Conservation (phyloP, 208 protist genomes). For the Leishmania guyanensis region DNA sequence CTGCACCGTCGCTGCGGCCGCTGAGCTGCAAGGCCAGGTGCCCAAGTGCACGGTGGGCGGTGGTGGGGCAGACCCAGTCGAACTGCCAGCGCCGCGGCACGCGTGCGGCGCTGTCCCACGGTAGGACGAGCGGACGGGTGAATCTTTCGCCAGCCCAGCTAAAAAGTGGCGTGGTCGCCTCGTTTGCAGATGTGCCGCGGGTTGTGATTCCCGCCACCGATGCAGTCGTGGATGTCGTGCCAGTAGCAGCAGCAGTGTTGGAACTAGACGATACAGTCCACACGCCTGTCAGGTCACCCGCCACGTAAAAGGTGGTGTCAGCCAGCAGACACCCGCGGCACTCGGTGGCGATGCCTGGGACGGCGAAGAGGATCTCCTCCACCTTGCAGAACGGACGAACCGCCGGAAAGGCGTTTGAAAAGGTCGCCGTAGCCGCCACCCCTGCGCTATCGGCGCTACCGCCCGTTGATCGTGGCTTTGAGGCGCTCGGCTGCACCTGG, state of each 20-base stretch:
- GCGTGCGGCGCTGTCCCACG: constrained; percentile 40
- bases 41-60: constrained; percentile 44
- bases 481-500: constrained; percentile 4
- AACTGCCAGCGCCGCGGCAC: constrained; percentile 62
- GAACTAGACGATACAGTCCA: constrained; percentile 41
- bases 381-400: constrained; percentile 78
- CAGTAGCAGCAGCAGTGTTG: background rate
- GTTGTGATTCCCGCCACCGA: background rate
- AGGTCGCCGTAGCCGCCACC: background rate
- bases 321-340: constrained; percentile 87
- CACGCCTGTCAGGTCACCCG: constrained; percentile 69
- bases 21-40: constrained; percentile 5
- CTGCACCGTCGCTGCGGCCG: constrained; percentile 7
- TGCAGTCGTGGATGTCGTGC: background rate
- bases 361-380: constrained; percentile 89
- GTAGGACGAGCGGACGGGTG: constrained; percentile 51
- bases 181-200: background rate
- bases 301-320: constrained; percentile 86
- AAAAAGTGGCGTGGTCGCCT: background rate
- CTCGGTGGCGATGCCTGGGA: constrained; percentile 84
- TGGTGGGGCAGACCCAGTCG: constrained; percentile 64
- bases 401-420: constrained; percentile 33
- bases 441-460: background rate
- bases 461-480: background rate
- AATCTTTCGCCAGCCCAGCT: constrained; percentile 30